Evolutionary conservation across 108 stramenopile genomes (phyloP), one percentile per base, ranked within the genome.

Genomic region (Fragilaria radians): DNA sequence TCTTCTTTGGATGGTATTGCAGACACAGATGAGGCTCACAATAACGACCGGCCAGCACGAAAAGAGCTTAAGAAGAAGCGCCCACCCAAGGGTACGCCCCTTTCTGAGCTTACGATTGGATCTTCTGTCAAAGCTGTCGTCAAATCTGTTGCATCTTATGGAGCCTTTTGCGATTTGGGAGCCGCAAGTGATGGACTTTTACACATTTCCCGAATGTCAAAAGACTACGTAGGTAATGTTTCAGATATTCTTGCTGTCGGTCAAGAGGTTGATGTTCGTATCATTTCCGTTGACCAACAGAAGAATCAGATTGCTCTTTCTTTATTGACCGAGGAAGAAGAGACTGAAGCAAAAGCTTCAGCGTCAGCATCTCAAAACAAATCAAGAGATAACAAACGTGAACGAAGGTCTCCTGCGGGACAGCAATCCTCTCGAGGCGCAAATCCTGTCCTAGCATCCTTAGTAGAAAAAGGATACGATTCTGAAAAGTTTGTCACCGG

Each of bases 101-200:
- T 96, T 30, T 46, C 62, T 22, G 88, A 93, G 54, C 88, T 94
- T 62, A 73, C 77, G 53, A 80, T 86, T 53, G 96, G 96, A 32
- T 63, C 87, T 46, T 75, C 79, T 5, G 88, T 96, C 22, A 72
- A 62, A 25, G 96, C 90, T 53, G 82, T 61, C 17, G 90, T 97
- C 50, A 91, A 88, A 76, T 77, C 86, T 48, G 84, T 95, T 52
- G 66, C 87, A 28, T 57, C 77, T 32, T 96, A 93, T 70, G 96
- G 96, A 52, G 94, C 93, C 64, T 96, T 96, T 71, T 78, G 96
- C 23, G 96, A 97, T 74, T 86, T 97, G 54, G 96, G 96, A 33
- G 89, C 89, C 51, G 64, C 71, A 46, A 82, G 85, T 31, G 93
- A 97, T 77, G 95, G 89, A 50, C 85, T 97, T 45, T 59, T 97